Percentiles rank a stretch among this genome's conserved stretches.
These are phyloP conservation scores for Chlamydomonas sphaeroides DNA, from an alignment of 139 green algal genomes.

Conservation along the genomic window DNA sequence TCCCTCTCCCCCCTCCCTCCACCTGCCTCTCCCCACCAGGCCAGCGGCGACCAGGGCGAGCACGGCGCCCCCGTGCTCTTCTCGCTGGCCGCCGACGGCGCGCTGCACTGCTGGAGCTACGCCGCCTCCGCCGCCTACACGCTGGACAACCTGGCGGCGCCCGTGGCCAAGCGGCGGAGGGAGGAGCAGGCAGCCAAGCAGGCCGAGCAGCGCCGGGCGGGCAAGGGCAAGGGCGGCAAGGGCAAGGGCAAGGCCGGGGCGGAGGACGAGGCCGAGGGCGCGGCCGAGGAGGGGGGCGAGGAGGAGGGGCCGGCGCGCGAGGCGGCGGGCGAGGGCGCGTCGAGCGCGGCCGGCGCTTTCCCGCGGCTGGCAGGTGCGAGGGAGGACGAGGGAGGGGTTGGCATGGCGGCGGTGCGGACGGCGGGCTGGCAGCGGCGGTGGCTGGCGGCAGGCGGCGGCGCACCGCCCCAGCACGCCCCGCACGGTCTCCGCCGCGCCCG, in stretches of 20 bases:
- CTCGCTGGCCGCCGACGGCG: conserved; percentile 87
- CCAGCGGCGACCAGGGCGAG: neutral
- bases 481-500: too few relatives aligned
- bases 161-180: conserved; percentile 5
- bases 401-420: too few relatives aligned
- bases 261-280: neutral
- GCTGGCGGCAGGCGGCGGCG: too few relatives aligned
- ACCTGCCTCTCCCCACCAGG: neutral
- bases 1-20: too few relatives aligned
- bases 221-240: neutral
- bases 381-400: neutral
- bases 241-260: conserved; percentile 17
- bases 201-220: neutral
- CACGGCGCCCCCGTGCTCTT: conserved; percentile 60
- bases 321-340: neutral
- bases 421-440: neutral
- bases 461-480: too few relatives aligned
- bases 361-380: conserved; percentile 1
- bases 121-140: neutral
- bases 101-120: conserved; percentile 85
- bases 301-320: conserved; percentile 7
- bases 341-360: neutral
- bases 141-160: conserved; percentile 1
- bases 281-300: neutral
- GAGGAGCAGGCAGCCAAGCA: neutral